Evolutionary conservation across 352 stramenopile species (phyloP), one percentile per base, ranked within the genome.

Genomic region (Globisporangium polare): DNA sequence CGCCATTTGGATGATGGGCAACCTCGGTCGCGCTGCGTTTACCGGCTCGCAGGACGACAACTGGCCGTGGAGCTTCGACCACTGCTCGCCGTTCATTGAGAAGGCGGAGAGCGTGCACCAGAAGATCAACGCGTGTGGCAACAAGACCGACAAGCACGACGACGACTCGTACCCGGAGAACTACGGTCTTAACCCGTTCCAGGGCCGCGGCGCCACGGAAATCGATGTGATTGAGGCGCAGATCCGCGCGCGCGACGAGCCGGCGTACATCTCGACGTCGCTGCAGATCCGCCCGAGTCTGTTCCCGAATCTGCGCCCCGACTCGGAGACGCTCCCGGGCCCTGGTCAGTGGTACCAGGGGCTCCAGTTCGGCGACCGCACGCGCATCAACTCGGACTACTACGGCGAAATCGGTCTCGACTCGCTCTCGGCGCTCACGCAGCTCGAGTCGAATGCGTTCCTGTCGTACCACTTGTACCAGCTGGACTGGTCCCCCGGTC

Each of bases 1-100:
- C 0, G 97, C 96, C 47, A 93, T 99, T 64, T 99, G 97, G 97
- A 86, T 99, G 65, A 89, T 99, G 68, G 97, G 96, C 33, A 99
- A 99, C 80, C 73, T 99, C n/a, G 96, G 95, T 13, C 80, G 97
- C 39, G 95, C 96, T 0, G 96, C 96, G 0, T 99, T 98, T 71
- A 72, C 97, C 35, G 85, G 77, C 2, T 97, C 89, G 1, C 95
- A 96, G 49, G 96, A 98, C 37, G 96, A 93, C 66, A 92, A 91
- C 50, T 99, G 97, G 97, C 97, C 97, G 0, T 99, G 96, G 94
- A 98, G 88, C 68, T 98, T 98, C 63, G 87, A 99, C 57, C 75
- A 76, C 12, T 99, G 97, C 63, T 73, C 74, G 8, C 80, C 80
- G 3, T 89, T 67, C 41, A 60, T 92, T 27, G 96, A 97, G 24